Base-by-base conservation (phyloP, 179 eudicot genomes). In the Drosera spatulata region DNA sequence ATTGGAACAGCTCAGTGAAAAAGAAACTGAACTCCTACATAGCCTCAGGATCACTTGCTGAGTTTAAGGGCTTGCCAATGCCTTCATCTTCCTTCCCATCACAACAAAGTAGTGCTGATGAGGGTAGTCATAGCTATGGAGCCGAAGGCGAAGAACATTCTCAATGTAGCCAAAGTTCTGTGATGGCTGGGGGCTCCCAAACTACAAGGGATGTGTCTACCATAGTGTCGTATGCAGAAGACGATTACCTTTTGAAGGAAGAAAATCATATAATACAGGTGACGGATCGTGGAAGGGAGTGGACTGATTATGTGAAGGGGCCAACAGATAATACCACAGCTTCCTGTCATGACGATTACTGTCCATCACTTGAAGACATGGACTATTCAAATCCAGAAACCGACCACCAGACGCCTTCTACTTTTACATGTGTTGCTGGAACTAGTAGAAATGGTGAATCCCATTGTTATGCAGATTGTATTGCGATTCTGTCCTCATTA, bases 1-100 rank as follows among this genome's bases (percentile, higher is more conserved):
- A 93, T 55, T 93, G 99, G 99, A 86, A 93, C 67, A 89, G 97
- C 72, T 89, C 99, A 13, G 97, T 93, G 50, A 93, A 90, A 71
- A 93, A 93, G 83, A 93, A 90, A 72, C 56, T 86, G 64, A 95
- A 89, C 66, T 73, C 85, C 10, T 93, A 82, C 66, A 72, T 81
- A 79, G 80, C 90, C 41, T 85, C 99, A 38, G 99, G 97, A 39
- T 78, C 86, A 64, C 90, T 93, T 63, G 82, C 83, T 41, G 88
- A 83, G 58, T 83, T 79, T 69, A 82, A 86, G 73, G 88, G 81
- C 64, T 68, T 73, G 58, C 61, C 86, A 8, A 43, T 69, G 57
- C 69, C 79, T 53, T 69, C 79, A 33, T 68, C 95, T 66, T 77
- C 86, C 45, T 71, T 82, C 62, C 75, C 65, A 64, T 69, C 73